phyloP scores from a whole-genome alignment of 2,329 filamentous ascomycete species.

The Penicillium sclerotiorum region DNA sequence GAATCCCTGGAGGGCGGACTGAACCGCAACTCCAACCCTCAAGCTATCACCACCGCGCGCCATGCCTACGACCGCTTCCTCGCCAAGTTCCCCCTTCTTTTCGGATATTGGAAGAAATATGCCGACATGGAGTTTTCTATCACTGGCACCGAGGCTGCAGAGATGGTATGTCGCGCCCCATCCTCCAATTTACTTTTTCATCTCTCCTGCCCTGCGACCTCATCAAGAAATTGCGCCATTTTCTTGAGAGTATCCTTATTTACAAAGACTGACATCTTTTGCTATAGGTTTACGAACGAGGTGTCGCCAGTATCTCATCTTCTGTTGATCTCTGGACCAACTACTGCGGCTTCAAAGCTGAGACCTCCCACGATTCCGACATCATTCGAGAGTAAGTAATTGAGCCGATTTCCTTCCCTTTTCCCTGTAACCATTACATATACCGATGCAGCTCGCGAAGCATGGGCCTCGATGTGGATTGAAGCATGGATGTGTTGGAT shows the following conservation, averaged over 20 bases:
- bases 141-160: constrained; percentile 91
- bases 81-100: constrained; percentile 90
- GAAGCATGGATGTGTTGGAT: constrained; percentile 33
- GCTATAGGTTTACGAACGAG: constrained; percentile 84
- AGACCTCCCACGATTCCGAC: constrained; percentile 91
- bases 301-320: constrained; percentile 86
- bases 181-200: background rate
- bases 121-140: constrained; percentile 97
- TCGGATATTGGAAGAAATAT: constrained; percentile 99
- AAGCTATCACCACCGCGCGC: constrained; percentile 84
- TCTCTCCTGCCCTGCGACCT: too few species aligned
- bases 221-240: too few species aligned
- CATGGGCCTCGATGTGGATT: constrained; percentile 40
- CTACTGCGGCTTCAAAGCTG: constrained; percentile 97
- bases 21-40: constrained; percentile 93
- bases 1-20: constrained; percentile 88
- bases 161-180: constrained; percentile 68
- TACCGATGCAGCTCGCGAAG: constrained; percentile 43
- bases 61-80: constrained; percentile 91
- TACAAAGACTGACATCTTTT: background rate
- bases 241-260: too few species aligned
- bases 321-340: constrained; percentile 97
- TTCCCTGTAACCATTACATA: constrained; percentile 58
- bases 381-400: constrained; percentile 99
- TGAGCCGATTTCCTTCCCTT: constrained; percentile 66